These are phyloP conservation scores for Xylariomycetidae sp. DNA, from an alignment of 2,329 filamentous ascomycete genomes.

Conservation along the genomic window DNA sequence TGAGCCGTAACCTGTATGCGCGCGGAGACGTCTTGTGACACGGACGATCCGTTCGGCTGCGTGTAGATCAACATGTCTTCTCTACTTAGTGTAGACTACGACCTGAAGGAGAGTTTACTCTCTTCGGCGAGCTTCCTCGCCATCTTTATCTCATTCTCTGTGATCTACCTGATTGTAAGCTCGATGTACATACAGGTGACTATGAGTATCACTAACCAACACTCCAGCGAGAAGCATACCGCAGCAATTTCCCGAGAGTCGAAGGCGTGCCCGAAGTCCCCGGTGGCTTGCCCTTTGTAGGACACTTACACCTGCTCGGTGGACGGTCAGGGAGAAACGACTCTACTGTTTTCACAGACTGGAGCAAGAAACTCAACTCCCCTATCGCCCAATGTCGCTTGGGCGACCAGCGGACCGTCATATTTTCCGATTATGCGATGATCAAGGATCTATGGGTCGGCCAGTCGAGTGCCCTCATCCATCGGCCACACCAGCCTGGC, in stretches of 20 bases:
- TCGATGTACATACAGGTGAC: too few species aligned
- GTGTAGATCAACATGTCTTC: too few species aligned
- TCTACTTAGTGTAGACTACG: too few species aligned
- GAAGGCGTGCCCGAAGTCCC: constrained; percentile 11
- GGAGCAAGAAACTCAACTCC: constrained; percentile 8
- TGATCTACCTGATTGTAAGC: too few species aligned
- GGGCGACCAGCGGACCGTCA: constrained; percentile 15
- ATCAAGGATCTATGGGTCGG: constrained; percentile 18
- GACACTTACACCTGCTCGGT: constrained; percentile 14
- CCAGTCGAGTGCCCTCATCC: constrained; percentile 13
- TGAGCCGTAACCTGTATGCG: too few species aligned
- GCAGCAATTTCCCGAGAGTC: constrained; percentile 8
- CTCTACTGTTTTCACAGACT: constrained; percentile 13
- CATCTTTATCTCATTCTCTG: too few species aligned
- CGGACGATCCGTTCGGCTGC: too few species aligned
- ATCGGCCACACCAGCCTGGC: constrained; percentile 17
- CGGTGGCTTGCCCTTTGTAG: constrained; percentile 13
- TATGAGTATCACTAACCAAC: too few species aligned
- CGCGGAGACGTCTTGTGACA: too few species aligned
- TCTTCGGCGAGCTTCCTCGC: too few species aligned
- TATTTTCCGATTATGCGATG: constrained; percentile 13
- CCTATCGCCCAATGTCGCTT: constrained; percentile 15
- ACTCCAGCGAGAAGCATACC: too few species aligned
- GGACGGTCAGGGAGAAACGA: constrained; percentile 16
- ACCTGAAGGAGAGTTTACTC: too few species aligned